Evolutionary conservation across 345 rosid genomes (phyloP), one percentile per base, ranked within the genome.

Genomic region (Populus davidiana): DNA sequence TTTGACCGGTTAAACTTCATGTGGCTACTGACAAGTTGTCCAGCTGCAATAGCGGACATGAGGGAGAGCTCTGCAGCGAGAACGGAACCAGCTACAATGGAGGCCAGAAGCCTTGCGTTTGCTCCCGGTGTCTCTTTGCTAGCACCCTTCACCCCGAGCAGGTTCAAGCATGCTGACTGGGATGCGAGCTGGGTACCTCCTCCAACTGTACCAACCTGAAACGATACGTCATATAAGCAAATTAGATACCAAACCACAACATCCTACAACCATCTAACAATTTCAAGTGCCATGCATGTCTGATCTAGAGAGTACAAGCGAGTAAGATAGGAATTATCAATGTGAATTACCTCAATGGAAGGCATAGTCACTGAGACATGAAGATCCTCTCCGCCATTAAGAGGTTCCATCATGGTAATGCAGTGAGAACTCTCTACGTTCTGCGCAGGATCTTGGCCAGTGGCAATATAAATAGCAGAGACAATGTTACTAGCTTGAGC

Each of bases 101-200:
- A 63, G n/a, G 91, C 89, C 71, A 88, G 62, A 13, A 64, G 86
- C 79, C 89, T 86, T 14, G 89, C 63, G 79, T 88, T 86, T 3
- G 81, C 75, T 36, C 91, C 91, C 1, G 91, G 87, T 0, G 50
- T 49, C 27, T 80, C 85, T 71, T 73, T 81, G 81, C 80, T 84
- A 6, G 91, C 87, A 27, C 91, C 91, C 81, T 85, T 86, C 77
- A 88, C 89, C 36, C 91, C 91, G 5, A 88, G 88, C 76, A 88
- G 43, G 76, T 88, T 83, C 80, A 88, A 67, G 83, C 91, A 88
- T 21, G 91, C 91, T n/a, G 91, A 76, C 39, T 88, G 91, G 8
- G 91, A 88, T 43, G 87, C 82, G 8, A 88, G 88, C 63, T 86
- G 89, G 6, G 91, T 88, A 54, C 89, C 91, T 1, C 91, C 91